phyloP scores from a whole-genome alignment of 495 filamentous ascomycete species.

The Amphirosellinia nigrospora region DNA sequence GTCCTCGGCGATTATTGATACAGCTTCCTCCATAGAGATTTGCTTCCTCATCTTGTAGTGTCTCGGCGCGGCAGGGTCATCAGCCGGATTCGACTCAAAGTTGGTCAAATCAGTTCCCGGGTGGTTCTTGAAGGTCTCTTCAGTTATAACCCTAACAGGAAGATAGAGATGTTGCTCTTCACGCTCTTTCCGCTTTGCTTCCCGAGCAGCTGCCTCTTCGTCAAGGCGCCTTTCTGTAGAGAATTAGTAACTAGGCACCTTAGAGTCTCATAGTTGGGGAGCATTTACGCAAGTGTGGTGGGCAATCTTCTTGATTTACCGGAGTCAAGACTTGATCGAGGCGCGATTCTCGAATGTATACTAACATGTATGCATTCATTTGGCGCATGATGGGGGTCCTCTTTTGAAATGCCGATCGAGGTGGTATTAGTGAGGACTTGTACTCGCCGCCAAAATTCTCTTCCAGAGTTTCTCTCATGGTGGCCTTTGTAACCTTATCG shows the following conservation, averaged over 20 bases:
- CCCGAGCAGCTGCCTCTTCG: slow-evolving; percentile 77
- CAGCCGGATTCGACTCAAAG: slow-evolving; percentile 62
- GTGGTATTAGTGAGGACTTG: slow-evolving; percentile 56
- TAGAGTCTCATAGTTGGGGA: not conserved
- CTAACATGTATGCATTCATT: slow-evolving; percentile 93
- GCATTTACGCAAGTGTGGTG: slow-evolving; percentile 76
- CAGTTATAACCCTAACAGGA: slow-evolving; percentile 76
- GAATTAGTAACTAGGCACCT: slow-evolving; percentile 39
- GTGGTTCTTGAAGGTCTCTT: slow-evolving; percentile 77
- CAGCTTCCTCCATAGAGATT: slow-evolving; percentile 76
- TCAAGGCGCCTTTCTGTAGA: slow-evolving; percentile 68
- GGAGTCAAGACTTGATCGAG: slow-evolving; percentile 80
- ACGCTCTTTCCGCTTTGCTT: slow-evolving; percentile 79
- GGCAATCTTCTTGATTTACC: slow-evolving; percentile 76
- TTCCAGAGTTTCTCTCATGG: slow-evolving; percentile 87
- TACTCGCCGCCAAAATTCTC: slow-evolving; percentile 97
- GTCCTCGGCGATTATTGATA: slow-evolving; percentile 70
- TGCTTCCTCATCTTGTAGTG: slow-evolving; percentile 73
- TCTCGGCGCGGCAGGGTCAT: slow-evolving; percentile 65
- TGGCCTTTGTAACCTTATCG: slow-evolving; percentile 91
- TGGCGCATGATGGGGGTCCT: slow-evolving; percentile 58
- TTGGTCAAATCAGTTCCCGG: slow-evolving; percentile 84
- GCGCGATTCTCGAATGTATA: slow-evolving; percentile 89
- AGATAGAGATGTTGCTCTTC: slow-evolving; percentile 95
- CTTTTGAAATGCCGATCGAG: slow-evolving; percentile 46